Evolutionary conservation across 768 basidiomycete genomes (phyloP), one percentile per base, ranked within the genome.

Genomic region (Mycena vulgaris): DNA sequence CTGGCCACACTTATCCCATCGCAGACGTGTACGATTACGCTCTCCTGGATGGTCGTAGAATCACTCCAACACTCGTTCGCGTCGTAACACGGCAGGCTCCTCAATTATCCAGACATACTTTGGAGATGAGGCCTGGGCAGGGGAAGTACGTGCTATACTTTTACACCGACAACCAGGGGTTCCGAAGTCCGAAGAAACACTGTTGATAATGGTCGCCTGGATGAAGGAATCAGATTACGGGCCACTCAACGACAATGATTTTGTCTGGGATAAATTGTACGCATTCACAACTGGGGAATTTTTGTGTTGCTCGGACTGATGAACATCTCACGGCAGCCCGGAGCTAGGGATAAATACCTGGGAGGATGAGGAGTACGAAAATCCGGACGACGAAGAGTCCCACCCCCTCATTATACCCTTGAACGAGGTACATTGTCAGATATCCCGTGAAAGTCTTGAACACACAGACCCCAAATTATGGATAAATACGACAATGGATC

Each of bases 301-400:
- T 21, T 40, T 60, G 19, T 23, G 23, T 47, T 2, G 21, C 19
- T 7, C 39, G 28, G 16, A 16, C 42, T 47, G 4, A 52, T 9
- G 11, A 16, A 16, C 28, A 17, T 25, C 14, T 35, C n/a, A 23
- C 42, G 3, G 39, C 35, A 78, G 74, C 63, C 76, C 77, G 5
- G 76, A 78, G 58, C 57, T 78, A 2, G 75, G 71, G 0, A 51
- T 77, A 37, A 42, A 70, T 31, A 75, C 70, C 21, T 76, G 70
- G 68, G 45, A 55, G 13, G 28, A 65, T 39, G 27, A 71, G 23
- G 35, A 63, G 47, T 75, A 61, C 62, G 56, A 65, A 42, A 16
- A 55, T 31, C 69, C 31, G 17, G 48, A 19, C 2, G 53, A 17
- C 2, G n/a, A 17, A 10, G 35, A 17, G 1, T 45, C 33, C 72